Conservation (phyloP, 2,329 filamentous ascomycete species). For the Scolecobasidium constrictum region DNA sequence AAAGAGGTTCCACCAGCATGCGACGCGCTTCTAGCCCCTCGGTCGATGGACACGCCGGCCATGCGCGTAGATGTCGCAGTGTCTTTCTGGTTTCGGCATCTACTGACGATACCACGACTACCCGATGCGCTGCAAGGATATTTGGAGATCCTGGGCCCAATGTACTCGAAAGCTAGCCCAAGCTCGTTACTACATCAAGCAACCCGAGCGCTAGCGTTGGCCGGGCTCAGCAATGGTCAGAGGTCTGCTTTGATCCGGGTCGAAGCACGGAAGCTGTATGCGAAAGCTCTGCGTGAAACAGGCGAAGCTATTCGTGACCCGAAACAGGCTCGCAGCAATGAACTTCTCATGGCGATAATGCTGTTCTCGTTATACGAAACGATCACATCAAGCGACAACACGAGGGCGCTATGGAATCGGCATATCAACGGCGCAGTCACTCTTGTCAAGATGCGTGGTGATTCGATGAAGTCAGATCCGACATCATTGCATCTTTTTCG, state of each 20-base stretch:
- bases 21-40: background rate
- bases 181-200: conserved; percentile 29
- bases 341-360: conserved; percentile 27
- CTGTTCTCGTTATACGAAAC: conserved; percentile 32
- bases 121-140: conserved; percentile 26
- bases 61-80: conserved; percentile 8
- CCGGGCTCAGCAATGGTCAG: conserved; percentile 27
- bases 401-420: conserved; percentile 25
- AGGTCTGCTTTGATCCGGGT: conserved; percentile 21
- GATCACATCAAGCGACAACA: conserved; percentile 26
- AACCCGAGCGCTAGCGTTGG: conserved; percentile 27
- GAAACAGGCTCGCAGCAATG: conserved; percentile 23
- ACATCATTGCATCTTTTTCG: conserved; percentile 27
- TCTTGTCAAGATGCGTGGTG: conserved; percentile 26
- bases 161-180: conserved; percentile 23
- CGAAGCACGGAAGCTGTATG: conserved; percentile 25
- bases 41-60: conserved; percentile 4
- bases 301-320: conserved; percentile 26
- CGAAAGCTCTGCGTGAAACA: conserved; percentile 25
- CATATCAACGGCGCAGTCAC: conserved; percentile 31
- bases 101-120: conserved; percentile 26
- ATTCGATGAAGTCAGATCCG: conserved; percentile 26
- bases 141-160: conserved; percentile 25
- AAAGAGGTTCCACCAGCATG: background rate
- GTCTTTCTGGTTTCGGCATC: conserved; percentile 32